Conservation (phyloP, 345 rosid genomes). For the Salix dunnii region DNA sequence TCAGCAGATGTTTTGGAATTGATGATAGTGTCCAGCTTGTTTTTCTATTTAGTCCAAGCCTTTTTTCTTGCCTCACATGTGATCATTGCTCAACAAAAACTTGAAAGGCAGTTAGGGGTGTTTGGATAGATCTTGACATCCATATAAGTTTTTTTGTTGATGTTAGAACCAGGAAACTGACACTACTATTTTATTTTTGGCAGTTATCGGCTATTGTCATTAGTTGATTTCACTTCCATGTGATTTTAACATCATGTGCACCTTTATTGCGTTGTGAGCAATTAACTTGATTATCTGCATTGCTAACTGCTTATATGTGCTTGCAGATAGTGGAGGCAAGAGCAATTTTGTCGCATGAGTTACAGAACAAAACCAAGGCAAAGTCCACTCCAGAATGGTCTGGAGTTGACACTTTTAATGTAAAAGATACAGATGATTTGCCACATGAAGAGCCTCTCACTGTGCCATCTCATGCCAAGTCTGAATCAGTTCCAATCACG, state of each 20-base stretch:
- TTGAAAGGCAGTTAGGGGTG: neutral
- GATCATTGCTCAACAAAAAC: neutral
- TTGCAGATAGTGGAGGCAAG: conserved; percentile 80
- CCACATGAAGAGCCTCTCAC: conserved; percentile 33
- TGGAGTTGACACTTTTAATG: conserved; percentile 25
- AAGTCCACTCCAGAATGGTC: conserved; percentile 32
- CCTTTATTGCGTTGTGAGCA: neutral
- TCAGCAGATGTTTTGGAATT: neutral
- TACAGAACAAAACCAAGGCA: conserved; percentile 33
- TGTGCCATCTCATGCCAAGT: conserved; percentile 39
- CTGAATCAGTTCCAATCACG: conserved; percentile 40
- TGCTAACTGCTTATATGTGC: neutral
- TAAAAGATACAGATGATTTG: conserved; percentile 27
- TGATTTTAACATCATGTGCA: neutral
- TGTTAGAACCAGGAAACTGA: neutral
- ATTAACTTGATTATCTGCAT: neutral
- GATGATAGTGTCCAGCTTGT: neutral
- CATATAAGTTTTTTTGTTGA: neutral
- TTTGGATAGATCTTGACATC: neutral
- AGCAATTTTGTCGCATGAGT: conserved; percentile 60
- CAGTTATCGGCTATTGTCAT: neutral
- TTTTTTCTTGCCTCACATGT: neutral
- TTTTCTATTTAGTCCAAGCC: neutral
- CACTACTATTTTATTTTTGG: neutral
- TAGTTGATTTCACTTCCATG: neutral